Percentiles rank a stretch among this genome's conserved stretches.
These are phyloP conservation scores for Stagonosporopsis rhizophila DNA, from an alignment of 2,329 filamentous ascomycete species.

Conservation along the genomic window DNA sequence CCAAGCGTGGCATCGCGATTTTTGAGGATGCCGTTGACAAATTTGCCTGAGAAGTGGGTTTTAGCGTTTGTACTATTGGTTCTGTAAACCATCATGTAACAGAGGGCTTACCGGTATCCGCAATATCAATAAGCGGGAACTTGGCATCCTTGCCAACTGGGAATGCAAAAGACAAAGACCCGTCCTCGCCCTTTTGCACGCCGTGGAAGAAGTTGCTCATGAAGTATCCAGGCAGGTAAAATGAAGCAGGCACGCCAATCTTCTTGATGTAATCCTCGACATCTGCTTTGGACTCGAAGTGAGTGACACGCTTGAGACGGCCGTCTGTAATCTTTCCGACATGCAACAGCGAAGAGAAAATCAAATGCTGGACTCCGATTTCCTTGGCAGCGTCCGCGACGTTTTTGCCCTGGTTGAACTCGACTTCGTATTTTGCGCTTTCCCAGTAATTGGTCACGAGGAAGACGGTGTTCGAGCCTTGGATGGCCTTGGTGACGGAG, in stretches of 20 bases:
- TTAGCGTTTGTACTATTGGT: not conserved
- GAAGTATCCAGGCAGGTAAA: conserved; percentile 62
- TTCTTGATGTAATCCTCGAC: conserved; percentile 63
- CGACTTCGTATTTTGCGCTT: conserved; percentile 18
- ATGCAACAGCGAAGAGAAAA: conserved; percentile 33
- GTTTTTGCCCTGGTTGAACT: conserved; percentile 32
- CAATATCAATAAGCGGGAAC: conserved; percentile 55
- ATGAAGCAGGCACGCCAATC: conserved; percentile 45
- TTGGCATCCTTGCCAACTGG: conserved; percentile 21
- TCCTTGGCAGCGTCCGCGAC: conserved; percentile 28
- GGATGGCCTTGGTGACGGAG: conserved; percentile 53
- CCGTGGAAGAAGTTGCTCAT: conserved; percentile 57
- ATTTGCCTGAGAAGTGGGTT: conserved; percentile 35
- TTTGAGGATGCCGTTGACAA: conserved; percentile 29
- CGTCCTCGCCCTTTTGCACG: conserved; percentile 28
- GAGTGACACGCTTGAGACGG: conserved; percentile 48
- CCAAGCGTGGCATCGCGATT: conserved; percentile 42
- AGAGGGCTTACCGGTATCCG: conserved; percentile 47
- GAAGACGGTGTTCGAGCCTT: conserved; percentile 58
- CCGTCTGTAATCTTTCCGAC: conserved; percentile 35
- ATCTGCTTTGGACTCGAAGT: conserved; percentile 65
- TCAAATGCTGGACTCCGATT: conserved; percentile 26
- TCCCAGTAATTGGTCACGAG: conserved; percentile 51
- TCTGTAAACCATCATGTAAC: too few relatives aligned
- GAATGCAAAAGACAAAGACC: conserved; percentile 20